phyloP scores from a whole-genome alignment of 2,329 filamentous ascomycete species.

The Pseudogymnoascus sp. region DNA sequence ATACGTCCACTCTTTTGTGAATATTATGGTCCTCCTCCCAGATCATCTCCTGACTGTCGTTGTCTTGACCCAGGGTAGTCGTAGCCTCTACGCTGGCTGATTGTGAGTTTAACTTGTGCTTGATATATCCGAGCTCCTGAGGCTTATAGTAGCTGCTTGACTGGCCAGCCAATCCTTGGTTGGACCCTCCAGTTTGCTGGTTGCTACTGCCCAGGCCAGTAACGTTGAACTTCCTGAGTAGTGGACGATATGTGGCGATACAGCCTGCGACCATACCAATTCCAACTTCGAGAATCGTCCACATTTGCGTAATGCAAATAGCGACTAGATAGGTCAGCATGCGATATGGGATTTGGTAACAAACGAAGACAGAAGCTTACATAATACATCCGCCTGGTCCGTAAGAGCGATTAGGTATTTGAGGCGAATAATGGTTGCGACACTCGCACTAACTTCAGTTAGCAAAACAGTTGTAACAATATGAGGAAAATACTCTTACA shows the following conservation, averaged over 20 bases:
- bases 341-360: not conserved
- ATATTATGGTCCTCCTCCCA: not conserved
- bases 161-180: too few relatives aligned
- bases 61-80: not conserved
- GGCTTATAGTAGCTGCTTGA: not conserved
- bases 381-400: conserved; percentile 12
- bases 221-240: conserved; percentile 33
- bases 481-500: conserved; percentile 9
- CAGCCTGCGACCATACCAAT: conserved; percentile 47
- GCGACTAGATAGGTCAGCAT: not conserved
- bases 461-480: not conserved
- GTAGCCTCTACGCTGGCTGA: not conserved
- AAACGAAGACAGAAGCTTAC: not conserved
- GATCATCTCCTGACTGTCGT: not conserved
- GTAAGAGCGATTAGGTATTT: conserved; percentile 14
- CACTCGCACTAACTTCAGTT: conserved; percentile 36
- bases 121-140: not conserved
- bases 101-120: not conserved
- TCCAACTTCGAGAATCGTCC: conserved; percentile 49
- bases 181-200: not conserved
- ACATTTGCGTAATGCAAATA: conserved; percentile 47
- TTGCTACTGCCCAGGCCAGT: conserved; percentile 11
- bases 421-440: conserved; percentile 45
- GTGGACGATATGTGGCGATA: conserved; percentile 45
- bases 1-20: not conserved